Evolutionary conservation across 169 alveolate genomes (phyloP).

Genomic region (Cryptosporidium baileyi): DNA sequence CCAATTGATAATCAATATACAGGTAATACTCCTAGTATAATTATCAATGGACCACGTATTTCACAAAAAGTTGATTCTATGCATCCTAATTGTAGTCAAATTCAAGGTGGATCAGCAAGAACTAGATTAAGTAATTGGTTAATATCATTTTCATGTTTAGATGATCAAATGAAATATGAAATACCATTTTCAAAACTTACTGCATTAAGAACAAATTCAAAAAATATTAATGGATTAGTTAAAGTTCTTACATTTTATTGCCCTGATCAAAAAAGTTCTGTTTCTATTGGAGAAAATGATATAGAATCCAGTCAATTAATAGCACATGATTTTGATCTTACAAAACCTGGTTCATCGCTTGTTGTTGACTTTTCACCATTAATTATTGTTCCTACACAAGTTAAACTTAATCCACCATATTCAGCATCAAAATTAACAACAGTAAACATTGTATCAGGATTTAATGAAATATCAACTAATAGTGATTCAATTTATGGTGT

Average conservation of each 20-base stretch:
- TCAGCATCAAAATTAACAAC: conserved; percentile 1
- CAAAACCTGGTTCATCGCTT: conserved; percentile 39
- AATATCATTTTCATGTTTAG: conserved; percentile 53
- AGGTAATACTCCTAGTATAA: conserved; percentile 22
- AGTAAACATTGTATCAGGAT: conserved; percentile 27
- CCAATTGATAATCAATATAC: conserved; percentile 31
- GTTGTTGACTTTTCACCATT: conserved; percentile 41
- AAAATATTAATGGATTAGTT: neutral
- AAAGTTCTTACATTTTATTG: conserved; percentile 11
- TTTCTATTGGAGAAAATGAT: conserved; percentile 65
- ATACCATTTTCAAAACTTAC: conserved; percentile 53
- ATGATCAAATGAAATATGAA: conserved; percentile 32
- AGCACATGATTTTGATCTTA: conserved; percentile 29
- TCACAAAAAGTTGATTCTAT: conserved; percentile 36
- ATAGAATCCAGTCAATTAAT: neutral
- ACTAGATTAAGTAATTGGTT: conserved; percentile 60
- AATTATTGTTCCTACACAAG: conserved; percentile 25
- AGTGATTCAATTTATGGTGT: conserved; percentile 62
- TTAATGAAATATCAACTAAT: conserved; percentile 19
- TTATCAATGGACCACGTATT: conserved; percentile 50
- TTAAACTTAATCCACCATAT: conserved; percentile 47
- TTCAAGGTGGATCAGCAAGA: conserved; percentile 69
- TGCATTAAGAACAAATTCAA: neutral
- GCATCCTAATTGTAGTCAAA: conserved; percentile 45
- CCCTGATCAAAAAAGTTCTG: conserved; percentile 53